phyloP scores from a whole-genome alignment of 768 basidiomycete genomes.

The Lyophyllum decastes region DNA sequence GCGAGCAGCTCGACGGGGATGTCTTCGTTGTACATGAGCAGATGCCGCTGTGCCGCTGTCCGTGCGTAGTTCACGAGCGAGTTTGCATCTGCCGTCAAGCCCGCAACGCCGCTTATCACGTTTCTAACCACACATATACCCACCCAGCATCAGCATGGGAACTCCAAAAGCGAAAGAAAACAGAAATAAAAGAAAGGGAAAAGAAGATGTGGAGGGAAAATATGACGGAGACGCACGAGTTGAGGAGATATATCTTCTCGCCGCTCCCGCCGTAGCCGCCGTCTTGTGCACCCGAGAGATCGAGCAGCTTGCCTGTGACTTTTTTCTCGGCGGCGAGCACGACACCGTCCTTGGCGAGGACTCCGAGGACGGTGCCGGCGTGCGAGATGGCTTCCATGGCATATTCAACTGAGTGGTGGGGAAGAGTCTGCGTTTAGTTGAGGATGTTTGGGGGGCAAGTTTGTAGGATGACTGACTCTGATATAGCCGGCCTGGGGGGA shows the following conservation, averaged over 20 bases:
- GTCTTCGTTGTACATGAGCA: slow-evolving; percentile 92
- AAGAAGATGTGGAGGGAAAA: not conserved
- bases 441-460: not conserved
- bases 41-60: slow-evolving; percentile 85
- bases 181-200: slow-evolving; percentile 1
- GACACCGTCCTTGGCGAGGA: slow-evolving; percentile 88
- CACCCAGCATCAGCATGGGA: not conserved
- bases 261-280: slow-evolving; percentile 94
- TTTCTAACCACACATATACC: slow-evolving; percentile 54
- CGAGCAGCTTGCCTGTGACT: slow-evolving; percentile 96
- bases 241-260: slow-evolving; percentile 97
- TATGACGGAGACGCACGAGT: slow-evolving; percentile 58
- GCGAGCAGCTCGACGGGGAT: slow-evolving; percentile 97
- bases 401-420: slow-evolving; percentile 79
- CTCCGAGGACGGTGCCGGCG: slow-evolving; percentile 91
- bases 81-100: slow-evolving; percentile 96
- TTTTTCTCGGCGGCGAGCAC: slow-evolving; percentile 96
- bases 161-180: not conserved
- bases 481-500: slow-evolving; percentile 86
- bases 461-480: slow-evolving; percentile 67
- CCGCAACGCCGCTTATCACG: slow-evolving; percentile 93
- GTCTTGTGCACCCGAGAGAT: slow-evolving; percentile 82
- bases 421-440: slow-evolving; percentile 6
- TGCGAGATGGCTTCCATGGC: slow-evolving; percentile 99
- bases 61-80: slow-evolving; percentile 95